Evolutionary conservation across 805 yeast species (phyloP).

Genomic region (Candida hispaniensis): DNA sequence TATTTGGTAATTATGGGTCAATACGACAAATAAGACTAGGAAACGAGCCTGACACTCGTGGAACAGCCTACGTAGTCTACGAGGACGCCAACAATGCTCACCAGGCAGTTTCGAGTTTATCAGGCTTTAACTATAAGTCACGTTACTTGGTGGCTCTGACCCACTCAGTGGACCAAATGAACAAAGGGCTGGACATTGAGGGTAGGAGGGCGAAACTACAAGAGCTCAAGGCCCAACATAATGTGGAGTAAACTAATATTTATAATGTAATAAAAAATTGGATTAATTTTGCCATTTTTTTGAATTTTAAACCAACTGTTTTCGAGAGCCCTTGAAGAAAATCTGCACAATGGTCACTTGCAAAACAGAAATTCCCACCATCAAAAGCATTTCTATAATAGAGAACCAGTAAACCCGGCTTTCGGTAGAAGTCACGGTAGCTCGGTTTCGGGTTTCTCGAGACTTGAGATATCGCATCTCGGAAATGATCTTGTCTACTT

Average conservation of each 20-base stretch:
- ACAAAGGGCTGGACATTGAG: constrained; percentile 27
- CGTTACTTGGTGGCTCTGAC: constrained; percentile 45
- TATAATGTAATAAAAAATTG: not conserved
- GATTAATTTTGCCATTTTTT: not conserved
- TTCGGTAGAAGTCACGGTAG: constrained; percentile 72
- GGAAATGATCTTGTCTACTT: constrained; percentile 25
- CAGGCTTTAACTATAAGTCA: constrained; percentile 50
- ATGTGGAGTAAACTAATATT: constrained; percentile 18
- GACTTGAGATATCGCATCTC: constrained; percentile 69
- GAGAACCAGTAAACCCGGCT: constrained; percentile 69
- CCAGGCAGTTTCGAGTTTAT: constrained; percentile 44
- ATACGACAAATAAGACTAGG: constrained; percentile 44
- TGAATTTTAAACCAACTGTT: constrained; percentile 13
- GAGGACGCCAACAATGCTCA: constrained; percentile 39
- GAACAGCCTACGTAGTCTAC: constrained; percentile 48
- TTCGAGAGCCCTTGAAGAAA: constrained; percentile 41
- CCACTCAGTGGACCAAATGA: constrained; percentile 36
- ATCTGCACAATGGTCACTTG: constrained; percentile 77
- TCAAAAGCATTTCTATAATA: constrained; percentile 54
- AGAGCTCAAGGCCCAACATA: constrained; percentile 22
- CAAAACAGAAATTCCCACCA: constrained; percentile 64
- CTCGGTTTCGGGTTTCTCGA: constrained; percentile 84
- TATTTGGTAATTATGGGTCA: constrained; percentile 46
- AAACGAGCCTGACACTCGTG: constrained; percentile 32
- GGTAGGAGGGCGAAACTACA: constrained; percentile 26